phyloP scores from a whole-genome alignment of 257 asterid genomes.

The Linderniella brevidens region DNA sequence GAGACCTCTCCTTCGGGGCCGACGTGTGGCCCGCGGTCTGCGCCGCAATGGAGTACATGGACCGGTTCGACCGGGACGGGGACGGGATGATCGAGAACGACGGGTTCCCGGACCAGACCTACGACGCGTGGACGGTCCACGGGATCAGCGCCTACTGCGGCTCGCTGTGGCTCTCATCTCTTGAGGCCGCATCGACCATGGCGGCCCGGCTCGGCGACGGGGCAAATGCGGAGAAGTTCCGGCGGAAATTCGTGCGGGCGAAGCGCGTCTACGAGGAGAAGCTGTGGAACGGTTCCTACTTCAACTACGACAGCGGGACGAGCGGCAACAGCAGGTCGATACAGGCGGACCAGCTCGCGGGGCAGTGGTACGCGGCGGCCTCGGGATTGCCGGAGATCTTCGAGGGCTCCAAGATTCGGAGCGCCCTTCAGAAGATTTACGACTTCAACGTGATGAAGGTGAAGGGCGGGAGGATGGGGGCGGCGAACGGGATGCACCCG shows the following conservation, averaged over 20 bases:
- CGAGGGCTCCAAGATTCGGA: slow-evolving; percentile 42
- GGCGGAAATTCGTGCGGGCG: slow-evolving; percentile 43
- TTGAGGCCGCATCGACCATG: slow-evolving; percentile 91
- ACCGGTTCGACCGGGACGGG: slow-evolving; percentile 73
- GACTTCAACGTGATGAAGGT: slow-evolving; percentile 87
- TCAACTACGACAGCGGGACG: slow-evolving; percentile 86
- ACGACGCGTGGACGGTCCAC: slow-evolving; percentile 93
- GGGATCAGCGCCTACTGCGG: slow-evolving; percentile 96
- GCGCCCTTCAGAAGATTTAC: slow-evolving; percentile 66
- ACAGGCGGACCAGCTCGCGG: slow-evolving; percentile 92
- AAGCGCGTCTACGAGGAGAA: slow-evolving; percentile 55
- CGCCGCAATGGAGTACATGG: slow-evolving; percentile 97
- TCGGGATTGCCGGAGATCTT: slow-evolving; percentile 90
- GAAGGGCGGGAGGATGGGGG: slow-evolving; percentile 83
- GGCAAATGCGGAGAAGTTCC: slow-evolving; percentile 63
- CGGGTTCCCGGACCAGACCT: slow-evolving; percentile 96
- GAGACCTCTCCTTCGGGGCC: slow-evolving; percentile 67
- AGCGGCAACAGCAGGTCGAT: slow-evolving; percentile 87
- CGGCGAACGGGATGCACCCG: slow-evolving; percentile 96
- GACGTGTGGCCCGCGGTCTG: slow-evolving; percentile 95
- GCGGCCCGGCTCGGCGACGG: slow-evolving; percentile 71
- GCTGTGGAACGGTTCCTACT: slow-evolving; percentile 87
- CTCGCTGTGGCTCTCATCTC: slow-evolving; percentile 91
- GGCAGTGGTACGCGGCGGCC: slow-evolving; percentile 93
- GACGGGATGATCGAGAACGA: slow-evolving; percentile 87